phyloP scores from a whole-genome alignment of 148 eudicot genomes.

The Fagopyrum esculentum region DNA sequence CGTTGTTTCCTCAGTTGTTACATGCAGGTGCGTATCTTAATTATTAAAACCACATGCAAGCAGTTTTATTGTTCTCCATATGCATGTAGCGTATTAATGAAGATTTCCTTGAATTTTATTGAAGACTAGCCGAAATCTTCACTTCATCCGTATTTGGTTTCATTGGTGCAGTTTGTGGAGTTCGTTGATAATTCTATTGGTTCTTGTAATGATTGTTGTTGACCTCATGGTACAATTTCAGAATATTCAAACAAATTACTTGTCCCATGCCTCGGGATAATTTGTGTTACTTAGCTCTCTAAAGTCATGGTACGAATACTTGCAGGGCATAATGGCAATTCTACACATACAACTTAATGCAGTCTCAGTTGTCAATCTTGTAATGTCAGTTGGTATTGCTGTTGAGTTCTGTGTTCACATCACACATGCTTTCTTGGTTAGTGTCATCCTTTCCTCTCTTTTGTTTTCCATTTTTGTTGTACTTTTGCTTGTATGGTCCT shows the following conservation, averaged over 20 bases:
- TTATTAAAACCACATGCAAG: background rate
- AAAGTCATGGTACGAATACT: slow-evolving; percentile 10
- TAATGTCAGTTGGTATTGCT: slow-evolving; percentile 95
- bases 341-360: slow-evolving; percentile 91
- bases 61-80: background rate
- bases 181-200: slow-evolving; percentile 77
- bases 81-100: background rate
- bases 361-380: slow-evolving; percentile 93
- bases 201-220: slow-evolving; percentile 80
- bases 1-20: slow-evolving; percentile 71
- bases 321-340: slow-evolving; percentile 98
- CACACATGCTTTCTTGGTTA: slow-evolving; percentile 97
- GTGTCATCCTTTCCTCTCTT: slow-evolving; percentile 21
- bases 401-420: slow-evolving; percentile 99
- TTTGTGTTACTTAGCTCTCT: background rate
- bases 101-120: slow-evolving; percentile 8
- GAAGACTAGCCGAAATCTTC: slow-evolving; percentile 13
- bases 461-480: background rate
- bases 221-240: slow-evolving; percentile 71
- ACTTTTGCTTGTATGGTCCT: background rate
- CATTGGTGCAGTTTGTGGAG: slow-evolving; percentile 71
- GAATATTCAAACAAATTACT: background rate
- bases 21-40: slow-evolving; percentile 70
- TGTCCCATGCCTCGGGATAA: background rate
- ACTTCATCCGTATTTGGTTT: slow-evolving; percentile 8